phyloP scores from a whole-genome alignment of 192 early-diverging fungal species.

The Coemansia sp. region DNA sequence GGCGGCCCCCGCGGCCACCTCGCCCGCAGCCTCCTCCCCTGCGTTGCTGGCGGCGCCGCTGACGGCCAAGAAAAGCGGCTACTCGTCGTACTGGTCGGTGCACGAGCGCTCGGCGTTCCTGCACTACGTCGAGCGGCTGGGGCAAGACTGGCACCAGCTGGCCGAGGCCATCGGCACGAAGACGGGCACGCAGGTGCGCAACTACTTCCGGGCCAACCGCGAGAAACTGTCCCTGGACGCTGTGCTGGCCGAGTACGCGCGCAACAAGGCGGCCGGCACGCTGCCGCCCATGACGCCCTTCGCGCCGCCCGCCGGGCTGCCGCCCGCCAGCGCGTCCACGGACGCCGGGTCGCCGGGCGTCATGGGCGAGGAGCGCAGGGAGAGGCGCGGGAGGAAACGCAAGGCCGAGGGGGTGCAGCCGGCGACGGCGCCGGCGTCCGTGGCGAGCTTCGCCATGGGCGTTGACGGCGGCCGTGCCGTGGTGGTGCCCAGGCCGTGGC shows the following conservation, averaged over 20 bases:
- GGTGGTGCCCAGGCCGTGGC: conserved; percentile 17
- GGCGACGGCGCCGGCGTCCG: conserved; percentile 26
- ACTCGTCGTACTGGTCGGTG: conserved; percentile 88
- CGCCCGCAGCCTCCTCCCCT: background rate
- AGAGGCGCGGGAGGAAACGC: conserved; percentile 44
- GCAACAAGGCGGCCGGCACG: conserved; percentile 21
- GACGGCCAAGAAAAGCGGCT: conserved; percentile 51
- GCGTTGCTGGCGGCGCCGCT: background rate
- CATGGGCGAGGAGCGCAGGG: conserved; percentile 8
- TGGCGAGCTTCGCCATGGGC: conserved; percentile 41
- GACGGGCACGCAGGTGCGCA: conserved; percentile 78
- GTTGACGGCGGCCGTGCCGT: conserved; percentile 44
- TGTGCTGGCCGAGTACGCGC: conserved; percentile 39
- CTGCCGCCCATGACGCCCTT: conserved; percentile 27
- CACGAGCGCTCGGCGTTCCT: conserved; percentile 74
- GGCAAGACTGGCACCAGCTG: conserved; percentile 76
- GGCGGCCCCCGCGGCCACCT: background rate
- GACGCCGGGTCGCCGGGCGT: conserved; percentile 6
- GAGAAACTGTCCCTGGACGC: conserved; percentile 55
- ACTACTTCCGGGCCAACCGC: conserved; percentile 70
- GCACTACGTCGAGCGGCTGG: conserved; percentile 58
- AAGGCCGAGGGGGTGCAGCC: conserved; percentile 29
- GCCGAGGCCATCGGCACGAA: conserved; percentile 73
- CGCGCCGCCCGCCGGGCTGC: conserved; percentile 2
- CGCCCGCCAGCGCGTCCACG: conserved; percentile 6